Base-by-base conservation (phyloP, 495 filamentous ascomycete genomes). In the Trichoderma parareesei region DNA sequence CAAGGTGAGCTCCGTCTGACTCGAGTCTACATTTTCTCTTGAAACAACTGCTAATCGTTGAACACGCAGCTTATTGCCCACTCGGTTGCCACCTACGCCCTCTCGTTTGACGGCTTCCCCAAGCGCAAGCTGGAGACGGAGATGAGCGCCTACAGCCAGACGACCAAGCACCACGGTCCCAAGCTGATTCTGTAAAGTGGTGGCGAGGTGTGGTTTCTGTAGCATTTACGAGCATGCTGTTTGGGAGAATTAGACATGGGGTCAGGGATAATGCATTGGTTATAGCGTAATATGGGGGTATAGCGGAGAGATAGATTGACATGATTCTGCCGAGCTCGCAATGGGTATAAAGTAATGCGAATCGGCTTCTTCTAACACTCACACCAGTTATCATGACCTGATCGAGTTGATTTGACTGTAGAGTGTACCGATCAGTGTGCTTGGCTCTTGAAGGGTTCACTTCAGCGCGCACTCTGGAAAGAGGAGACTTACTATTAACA, bases 101-200 rank as follows among this genome's bases (percentile, higher is more conserved):
- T 72, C n/a, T 82, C 80, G 1, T 80, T 84, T 62, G 70, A 83
- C 27, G 80, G 76, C 40, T 84, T 85, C 72, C 83, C 83, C 0
- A 69, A 79, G 67, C 73, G 82, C 43, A 72, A 72, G 27, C 61
- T 66, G 27, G 67, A 66, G 9, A 48, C 61, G 20, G n/a, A 44
- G 9, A 46, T 43, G 37, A 59, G 53, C 46, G 38, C 68, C 5
- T 72, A 61, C 60, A 42, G 38, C 60, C 37, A 61, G 18, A 61
- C 38, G n/a, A 43, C n/a, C 37, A 61, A 61, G 60, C 38, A 61
- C 37, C 60, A 61, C n/a, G 41, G 41, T 4, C 60, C 41, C 60
- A 61, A 40, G 60, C 4, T 42, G 13, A 20, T 61, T 38, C n/a
- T 61, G 53, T 57, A 57, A 57, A 16, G 6, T 14, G 53, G 3